These are phyloP conservation scores for Gnomoniopsis sp. DNA, from an alignment of 2,329 filamentous ascomycete genomes.

Conservation along the genomic window DNA sequence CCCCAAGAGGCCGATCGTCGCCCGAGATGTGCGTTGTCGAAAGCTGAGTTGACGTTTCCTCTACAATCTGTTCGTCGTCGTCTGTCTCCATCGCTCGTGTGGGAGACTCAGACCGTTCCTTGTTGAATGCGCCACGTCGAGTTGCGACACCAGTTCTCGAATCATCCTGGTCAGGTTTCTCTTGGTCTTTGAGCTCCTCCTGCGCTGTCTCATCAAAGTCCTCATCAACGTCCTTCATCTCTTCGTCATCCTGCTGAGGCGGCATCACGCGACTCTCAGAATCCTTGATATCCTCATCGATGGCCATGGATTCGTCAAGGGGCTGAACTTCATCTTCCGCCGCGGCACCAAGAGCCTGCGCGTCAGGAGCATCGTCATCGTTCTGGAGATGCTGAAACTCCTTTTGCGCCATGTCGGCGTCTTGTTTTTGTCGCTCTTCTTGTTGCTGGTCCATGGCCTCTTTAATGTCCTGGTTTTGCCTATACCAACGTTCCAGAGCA, in stretches of 20 bases:
- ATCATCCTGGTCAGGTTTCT: constrained; percentile 49
- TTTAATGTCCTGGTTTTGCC: constrained; percentile 79
- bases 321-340: constrained; percentile 82
- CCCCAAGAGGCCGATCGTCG: constrained; percentile 38
- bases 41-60: constrained; percentile 60
- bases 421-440: constrained; percentile 46
- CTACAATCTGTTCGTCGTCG: constrained; percentile 43
- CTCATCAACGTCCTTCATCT: constrained; percentile 33
- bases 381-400: constrained; percentile 93
- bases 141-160: constrained; percentile 59
- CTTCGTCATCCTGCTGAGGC: constrained; percentile 46
- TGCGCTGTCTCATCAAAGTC: constrained; percentile 39
- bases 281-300: constrained; percentile 66
- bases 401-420: constrained; percentile 68
- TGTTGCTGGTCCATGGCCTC: constrained; percentile 56
- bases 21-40: constrained; percentile 68
- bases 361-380: constrained; percentile 76
- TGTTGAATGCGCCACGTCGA: constrained; percentile 55
- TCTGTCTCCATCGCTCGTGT: constrained; percentile 27
- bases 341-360: constrained; percentile 86
- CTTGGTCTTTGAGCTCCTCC: constrained; percentile 35
- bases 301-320: constrained; percentile 83
- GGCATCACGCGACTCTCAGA: constrained; percentile 46
- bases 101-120: constrained; percentile 38
- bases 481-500: constrained; percentile 87